Evolutionary conservation across 306 rosid species (phyloP).

Genomic region (Myrica gale): DNA sequence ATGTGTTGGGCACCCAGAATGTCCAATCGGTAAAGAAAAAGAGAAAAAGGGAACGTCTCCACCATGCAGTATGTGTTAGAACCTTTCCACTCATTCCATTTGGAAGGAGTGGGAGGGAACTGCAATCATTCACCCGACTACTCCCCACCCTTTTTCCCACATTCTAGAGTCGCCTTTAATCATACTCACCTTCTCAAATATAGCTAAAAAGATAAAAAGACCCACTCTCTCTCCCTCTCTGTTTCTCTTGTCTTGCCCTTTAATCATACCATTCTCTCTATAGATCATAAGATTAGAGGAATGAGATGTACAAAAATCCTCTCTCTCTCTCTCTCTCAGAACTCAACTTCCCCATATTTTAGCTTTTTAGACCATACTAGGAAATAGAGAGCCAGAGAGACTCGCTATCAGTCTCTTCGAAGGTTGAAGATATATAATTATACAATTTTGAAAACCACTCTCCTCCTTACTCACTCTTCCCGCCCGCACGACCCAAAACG

Average conservation of each 20-base stretch:
- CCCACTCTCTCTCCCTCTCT: slow-evolving; percentile 21
- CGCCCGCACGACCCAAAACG: slow-evolving; percentile 33
- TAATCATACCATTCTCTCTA: background rate
- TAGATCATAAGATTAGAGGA: background rate
- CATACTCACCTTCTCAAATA: slow-evolving; percentile 39
- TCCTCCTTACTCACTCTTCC: slow-evolving; percentile 28
- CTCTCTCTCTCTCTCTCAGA: background rate
- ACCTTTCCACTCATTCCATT: slow-evolving; percentile 37
- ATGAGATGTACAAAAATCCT: background rate
- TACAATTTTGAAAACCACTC: slow-evolving; percentile 12
- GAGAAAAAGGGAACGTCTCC: slow-evolving; percentile 23
- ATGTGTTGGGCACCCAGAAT: background rate
- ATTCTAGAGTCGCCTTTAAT: slow-evolving; percentile 44
- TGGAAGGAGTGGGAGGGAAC: slow-evolving; percentile 41
- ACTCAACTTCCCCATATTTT: background rate
- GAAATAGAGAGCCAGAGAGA: background rate
- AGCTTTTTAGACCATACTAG: background rate
- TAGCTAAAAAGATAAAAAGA: slow-evolving; percentile 19
- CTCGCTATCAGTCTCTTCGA: background rate
- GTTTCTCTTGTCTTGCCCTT: slow-evolving; percentile 1
- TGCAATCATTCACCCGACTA: slow-evolving; percentile 68
- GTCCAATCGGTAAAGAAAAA: slow-evolving; percentile 30
- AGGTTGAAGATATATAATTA: background rate
- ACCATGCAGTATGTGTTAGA: background rate
- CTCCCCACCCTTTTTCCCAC: slow-evolving; percentile 25